A percentile compares a stretch with the other conserved stretches of the same genome.
phyloP scores from a whole-genome alignment of 331 rosid species.

The Malus hybrid region DNA sequence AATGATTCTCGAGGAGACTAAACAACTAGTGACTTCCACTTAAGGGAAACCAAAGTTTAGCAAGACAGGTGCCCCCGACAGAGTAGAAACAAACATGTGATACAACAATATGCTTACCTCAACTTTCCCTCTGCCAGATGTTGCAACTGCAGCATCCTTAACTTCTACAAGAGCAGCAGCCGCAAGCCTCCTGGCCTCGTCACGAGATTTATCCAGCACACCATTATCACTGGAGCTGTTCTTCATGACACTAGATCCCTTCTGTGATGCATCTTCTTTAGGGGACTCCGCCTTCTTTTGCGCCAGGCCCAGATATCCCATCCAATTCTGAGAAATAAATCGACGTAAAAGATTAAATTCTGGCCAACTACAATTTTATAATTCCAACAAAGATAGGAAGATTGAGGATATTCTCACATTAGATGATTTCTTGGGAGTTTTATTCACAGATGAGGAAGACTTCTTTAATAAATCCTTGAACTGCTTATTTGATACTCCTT shows the following conservation, averaged over 20 bases:
- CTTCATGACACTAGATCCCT: slow-evolving; percentile 22
- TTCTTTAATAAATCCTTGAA: slow-evolving; percentile 45
- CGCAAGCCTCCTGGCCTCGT: slow-evolving; percentile 64
- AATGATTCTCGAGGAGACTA: neutral
- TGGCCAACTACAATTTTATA: slow-evolving; percentile 5
- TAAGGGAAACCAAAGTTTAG: neutral
- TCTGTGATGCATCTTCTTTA: slow-evolving; percentile 26
- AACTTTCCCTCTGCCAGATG: slow-evolving; percentile 68
- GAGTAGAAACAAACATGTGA: neutral
- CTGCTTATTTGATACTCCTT: slow-evolving; percentile 59
- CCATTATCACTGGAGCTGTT: slow-evolving; percentile 49
- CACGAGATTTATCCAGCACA: slow-evolving; percentile 45
- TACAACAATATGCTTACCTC: slow-evolving; percentile 37
- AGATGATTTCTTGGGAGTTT: slow-evolving; percentile 48
- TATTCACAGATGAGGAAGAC: slow-evolving; percentile 31
- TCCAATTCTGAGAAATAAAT: slow-evolving; percentile 56
- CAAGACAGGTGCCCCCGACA: neutral
- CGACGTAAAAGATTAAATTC: slow-evolving; percentile 8
- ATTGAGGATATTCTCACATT: slow-evolving; percentile 43
- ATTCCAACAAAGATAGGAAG: neutral
- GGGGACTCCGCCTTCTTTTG: slow-evolving; percentile 46
- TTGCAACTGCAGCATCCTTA: slow-evolving; percentile 56
- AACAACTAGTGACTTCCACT: neutral
- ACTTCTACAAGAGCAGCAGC: slow-evolving; percentile 92
- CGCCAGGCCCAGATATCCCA: slow-evolving; percentile 68